A percentile compares a stretch with the other conserved stretches of the same genome.
Evolutionary conservation across 164 flowering plant species (phyloP).

Genomic region (Annona cherimola): DNA sequence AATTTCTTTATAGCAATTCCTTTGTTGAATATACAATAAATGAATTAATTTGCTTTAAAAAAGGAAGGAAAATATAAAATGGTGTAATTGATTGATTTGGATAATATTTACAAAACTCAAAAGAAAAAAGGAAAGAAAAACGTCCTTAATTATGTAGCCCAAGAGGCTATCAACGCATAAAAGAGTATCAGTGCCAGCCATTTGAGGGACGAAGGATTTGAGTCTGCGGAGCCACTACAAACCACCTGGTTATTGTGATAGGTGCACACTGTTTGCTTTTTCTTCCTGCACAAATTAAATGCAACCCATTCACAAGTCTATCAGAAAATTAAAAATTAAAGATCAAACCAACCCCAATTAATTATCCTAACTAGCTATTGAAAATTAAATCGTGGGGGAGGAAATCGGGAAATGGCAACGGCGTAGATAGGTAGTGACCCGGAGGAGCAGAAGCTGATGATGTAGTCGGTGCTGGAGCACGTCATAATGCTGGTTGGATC

Average conservation of each 20-base stretch:
- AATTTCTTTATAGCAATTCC: too few species aligned
- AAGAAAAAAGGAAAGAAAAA: neutral
- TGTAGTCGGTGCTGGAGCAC: conserved; percentile 66
- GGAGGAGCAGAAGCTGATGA: conserved; percentile 62
- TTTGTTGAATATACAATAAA: too few species aligned
- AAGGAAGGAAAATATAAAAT: too few species aligned
- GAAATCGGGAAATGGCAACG: neutral
- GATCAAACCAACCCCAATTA: too few species aligned
- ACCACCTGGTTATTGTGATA: conserved; percentile 54
- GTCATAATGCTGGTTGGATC: conserved; percentile 82
- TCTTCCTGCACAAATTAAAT: conserved; percentile 37
- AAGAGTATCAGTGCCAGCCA: conserved; percentile 29
- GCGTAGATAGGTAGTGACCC: conserved; percentile 33
- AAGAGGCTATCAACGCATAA: conserved; percentile 9
- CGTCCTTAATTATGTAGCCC: conserved; percentile 15
- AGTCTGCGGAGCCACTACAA: conserved; percentile 50
- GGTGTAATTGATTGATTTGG: too few species aligned
- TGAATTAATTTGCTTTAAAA: too few species aligned
- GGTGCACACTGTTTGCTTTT: conserved; percentile 47
- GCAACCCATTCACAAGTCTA: neutral
- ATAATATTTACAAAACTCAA: too few species aligned
- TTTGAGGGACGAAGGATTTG: conserved; percentile 21
- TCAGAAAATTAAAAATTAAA: too few species aligned
- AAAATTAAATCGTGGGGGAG: neutral
- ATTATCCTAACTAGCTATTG: too few species aligned